Conservation (phyloP, 305 asterid genomes). For the Fraxinus dipetala region DNA sequence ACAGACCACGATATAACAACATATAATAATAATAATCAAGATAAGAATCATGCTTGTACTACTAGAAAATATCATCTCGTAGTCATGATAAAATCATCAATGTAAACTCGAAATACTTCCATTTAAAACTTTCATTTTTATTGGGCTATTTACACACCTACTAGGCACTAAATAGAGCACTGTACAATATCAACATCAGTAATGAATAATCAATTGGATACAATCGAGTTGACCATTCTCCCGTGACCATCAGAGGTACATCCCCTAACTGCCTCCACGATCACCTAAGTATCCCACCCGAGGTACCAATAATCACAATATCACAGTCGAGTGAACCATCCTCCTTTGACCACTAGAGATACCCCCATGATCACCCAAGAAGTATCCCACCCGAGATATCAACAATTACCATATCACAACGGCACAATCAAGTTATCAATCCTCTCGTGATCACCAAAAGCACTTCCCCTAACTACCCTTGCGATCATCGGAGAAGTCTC, state of each 20-base stretch:
- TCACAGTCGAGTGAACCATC: not conserved
- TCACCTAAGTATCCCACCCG: not conserved
- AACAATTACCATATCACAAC: too few species aligned
- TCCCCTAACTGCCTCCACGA: not conserved
- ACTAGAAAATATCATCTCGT: too few species aligned
- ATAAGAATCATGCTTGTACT: too few species aligned
- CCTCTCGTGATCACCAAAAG: too few species aligned
- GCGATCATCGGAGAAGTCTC: too few species aligned
- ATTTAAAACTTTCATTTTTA: not conserved
- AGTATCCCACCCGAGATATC: too few species aligned
- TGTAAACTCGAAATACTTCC: not conserved
- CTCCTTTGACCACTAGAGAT: not conserved
- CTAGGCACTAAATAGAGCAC: not conserved
- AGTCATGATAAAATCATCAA: not conserved
- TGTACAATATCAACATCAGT: too few species aligned
- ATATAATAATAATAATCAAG: too few species aligned
- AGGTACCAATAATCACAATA: not conserved
- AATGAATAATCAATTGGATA: not conserved
- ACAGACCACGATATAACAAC: too few species aligned
- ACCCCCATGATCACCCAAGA: not conserved
- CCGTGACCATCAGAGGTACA: too few species aligned
- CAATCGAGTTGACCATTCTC: not conserved
- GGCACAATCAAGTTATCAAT: too few species aligned
- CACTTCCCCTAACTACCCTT: too few species aligned
- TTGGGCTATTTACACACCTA: not conserved